Percentiles rank a stretch among this genome's conserved stretches.
These are phyloP conservation scores for Globisporangium paddicum DNA, from an alignment of 352 stramenopile species.

Conservation along the genomic window DNA sequence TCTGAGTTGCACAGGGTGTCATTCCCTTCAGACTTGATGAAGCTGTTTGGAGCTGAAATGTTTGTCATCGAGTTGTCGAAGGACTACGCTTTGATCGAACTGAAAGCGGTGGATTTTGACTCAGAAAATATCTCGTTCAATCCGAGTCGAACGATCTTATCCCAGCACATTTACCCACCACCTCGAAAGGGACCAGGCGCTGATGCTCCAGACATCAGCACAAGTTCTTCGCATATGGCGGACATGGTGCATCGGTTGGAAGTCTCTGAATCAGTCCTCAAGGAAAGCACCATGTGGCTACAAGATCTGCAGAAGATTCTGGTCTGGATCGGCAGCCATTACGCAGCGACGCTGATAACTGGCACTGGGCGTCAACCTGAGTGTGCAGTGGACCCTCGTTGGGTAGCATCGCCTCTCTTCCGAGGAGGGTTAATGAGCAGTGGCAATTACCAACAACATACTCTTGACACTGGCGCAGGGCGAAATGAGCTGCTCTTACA, in stretches of 20 bases:
- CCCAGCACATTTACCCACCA: constrained; percentile 48
- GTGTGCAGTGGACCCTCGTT: constrained; percentile 28
- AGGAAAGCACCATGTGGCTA: constrained; percentile 40
- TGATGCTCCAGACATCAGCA: background rate
- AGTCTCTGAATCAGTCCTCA: constrained; percentile 17
- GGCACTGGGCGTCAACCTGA: constrained; percentile 20
- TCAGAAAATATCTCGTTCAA: constrained; percentile 27
- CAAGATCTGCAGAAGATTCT: constrained; percentile 65
- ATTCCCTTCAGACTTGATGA: constrained; percentile 38
- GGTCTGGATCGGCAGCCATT: constrained; percentile 54
- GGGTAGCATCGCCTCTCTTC: constrained; percentile 51
- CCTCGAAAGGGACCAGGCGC: background rate
- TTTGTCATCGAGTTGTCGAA: constrained; percentile 31
- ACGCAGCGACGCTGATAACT: constrained; percentile 51
- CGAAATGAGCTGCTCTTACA: constrained; percentile 56
- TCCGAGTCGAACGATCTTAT: constrained; percentile 45
- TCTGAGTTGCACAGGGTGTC: constrained; percentile 28
- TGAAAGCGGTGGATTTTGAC: constrained; percentile 18
- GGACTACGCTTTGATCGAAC: background rate
- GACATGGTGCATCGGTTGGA: background rate
- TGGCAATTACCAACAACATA: background rate
- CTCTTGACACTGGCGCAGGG: constrained; percentile 6
- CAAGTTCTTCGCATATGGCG: background rate
- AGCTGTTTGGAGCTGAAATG: constrained; percentile 40
- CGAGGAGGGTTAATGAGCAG: constrained; percentile 23